Conservation (phyloP, 1,284 basidiomycete species). For the Melampsora larici-populina region DNA sequence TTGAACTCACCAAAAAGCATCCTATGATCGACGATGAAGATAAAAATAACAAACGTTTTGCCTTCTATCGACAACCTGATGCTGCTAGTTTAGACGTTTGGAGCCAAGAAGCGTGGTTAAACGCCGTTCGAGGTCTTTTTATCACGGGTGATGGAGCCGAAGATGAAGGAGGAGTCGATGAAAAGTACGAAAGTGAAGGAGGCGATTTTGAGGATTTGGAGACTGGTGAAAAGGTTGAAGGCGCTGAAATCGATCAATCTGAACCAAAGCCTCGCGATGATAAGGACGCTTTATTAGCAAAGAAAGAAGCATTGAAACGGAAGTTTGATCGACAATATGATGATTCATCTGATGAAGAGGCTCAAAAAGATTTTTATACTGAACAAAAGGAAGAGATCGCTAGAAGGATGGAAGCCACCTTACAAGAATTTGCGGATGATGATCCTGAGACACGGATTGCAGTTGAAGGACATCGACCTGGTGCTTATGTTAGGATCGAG, state of each 20-base stretch:
- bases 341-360: slow-evolving; percentile 67
- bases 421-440: slow-evolving; percentile 77
- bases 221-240: slow-evolving; percentile 56
- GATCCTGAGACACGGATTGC: slow-evolving; percentile 73
- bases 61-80: slow-evolving; percentile 63
- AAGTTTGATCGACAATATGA: slow-evolving; percentile 98
- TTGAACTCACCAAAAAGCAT: slow-evolving; percentile 44
- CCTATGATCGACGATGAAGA: slow-evolving; percentile 54
- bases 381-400: slow-evolving; percentile 89
- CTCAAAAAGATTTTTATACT: slow-evolving; percentile 78
- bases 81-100: slow-evolving; percentile 66
- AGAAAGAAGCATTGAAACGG: slow-evolving; percentile 86
- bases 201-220: slow-evolving; percentile 60
- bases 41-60: slow-evolving; percentile 63
- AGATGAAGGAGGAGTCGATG: slow-evolving; percentile 51
- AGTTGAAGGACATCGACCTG: slow-evolving; percentile 86
- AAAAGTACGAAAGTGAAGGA: slow-evolving; percentile 58
- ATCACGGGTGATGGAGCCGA: slow-evolving; percentile 68
- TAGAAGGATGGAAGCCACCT: slow-evolving; percentile 76
- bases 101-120: slow-evolving; percentile 77
- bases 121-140: slow-evolving; percentile 81
- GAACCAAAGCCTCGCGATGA: slow-evolving; percentile 47
- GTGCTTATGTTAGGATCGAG: slow-evolving; percentile 91
- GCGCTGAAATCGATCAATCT: slow-evolving; percentile 55
- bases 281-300: slow-evolving; percentile 62